Evolutionary conservation across 2,329 filamentous ascomycete species (phyloP).

Genomic region (Fusarium oligoseptatum): DNA sequence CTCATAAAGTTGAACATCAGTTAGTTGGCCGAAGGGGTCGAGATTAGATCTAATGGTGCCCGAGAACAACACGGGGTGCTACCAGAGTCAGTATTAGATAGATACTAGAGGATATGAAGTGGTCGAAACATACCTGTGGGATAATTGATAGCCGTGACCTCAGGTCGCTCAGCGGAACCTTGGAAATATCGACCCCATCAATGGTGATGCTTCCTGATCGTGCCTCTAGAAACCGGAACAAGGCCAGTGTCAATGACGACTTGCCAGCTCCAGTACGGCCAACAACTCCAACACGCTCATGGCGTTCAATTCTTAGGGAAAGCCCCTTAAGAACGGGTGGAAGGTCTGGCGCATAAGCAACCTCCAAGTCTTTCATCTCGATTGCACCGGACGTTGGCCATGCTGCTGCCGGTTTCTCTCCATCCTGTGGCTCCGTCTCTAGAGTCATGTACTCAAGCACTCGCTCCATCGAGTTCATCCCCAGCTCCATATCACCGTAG

Average conservation of each 20-base stretch:
- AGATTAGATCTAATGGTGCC: constrained; percentile 82
- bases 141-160: constrained; percentile 81
- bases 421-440: constrained; percentile 74
- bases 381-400: constrained; percentile 82
- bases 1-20: constrained; percentile 75
- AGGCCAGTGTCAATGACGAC: constrained; percentile 77
- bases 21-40: constrained; percentile 78
- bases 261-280: constrained; percentile 84
- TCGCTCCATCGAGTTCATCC: constrained; percentile 84
- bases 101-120: neutral
- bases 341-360: constrained; percentile 77
- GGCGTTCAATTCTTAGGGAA: constrained; percentile 72
- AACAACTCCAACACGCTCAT: constrained; percentile 78
- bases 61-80: constrained; percentile 83
- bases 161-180: constrained; percentile 75
- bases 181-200: constrained; percentile 80
- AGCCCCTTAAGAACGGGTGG: constrained; percentile 78
- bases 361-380: constrained; percentile 78
- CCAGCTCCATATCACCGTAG: constrained; percentile 78
- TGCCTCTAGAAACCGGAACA: constrained; percentile 82
- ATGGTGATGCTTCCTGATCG: constrained; percentile 74
- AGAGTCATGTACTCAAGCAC: constrained; percentile 80
- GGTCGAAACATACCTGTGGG: constrained; percentile 62
- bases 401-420: constrained; percentile 71
- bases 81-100: constrained; percentile 49